Conservation (phyloP, 768 basidiomycete species). For the Boletus sp. region DNA sequence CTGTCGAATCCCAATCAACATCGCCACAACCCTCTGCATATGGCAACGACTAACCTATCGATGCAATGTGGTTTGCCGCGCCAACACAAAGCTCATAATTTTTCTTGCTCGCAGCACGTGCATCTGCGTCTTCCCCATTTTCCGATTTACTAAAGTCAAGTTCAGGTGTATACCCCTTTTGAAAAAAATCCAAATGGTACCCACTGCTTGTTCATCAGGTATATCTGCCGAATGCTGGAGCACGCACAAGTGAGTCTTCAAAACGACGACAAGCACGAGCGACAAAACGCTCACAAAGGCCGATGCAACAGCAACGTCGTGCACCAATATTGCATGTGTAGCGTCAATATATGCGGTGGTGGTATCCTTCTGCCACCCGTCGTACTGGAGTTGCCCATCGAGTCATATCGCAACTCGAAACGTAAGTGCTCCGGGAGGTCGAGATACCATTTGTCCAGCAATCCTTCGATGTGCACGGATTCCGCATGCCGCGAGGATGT, state of each 20-base stretch:
- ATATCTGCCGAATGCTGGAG: slow-evolving; percentile 27
- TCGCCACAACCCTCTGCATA: not conserved
- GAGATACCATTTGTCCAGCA: slow-evolving; percentile 72
- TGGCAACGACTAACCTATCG: slow-evolving; percentile 45
- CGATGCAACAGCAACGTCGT: slow-evolving; percentile 70
- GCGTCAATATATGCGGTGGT: slow-evolving; percentile 63
- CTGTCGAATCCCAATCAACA: slow-evolving; percentile 30
- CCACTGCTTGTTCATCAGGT: slow-evolving; percentile 37
- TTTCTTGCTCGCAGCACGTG: slow-evolving; percentile 51
- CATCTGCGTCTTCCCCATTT: slow-evolving; percentile 50
- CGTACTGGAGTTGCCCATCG: slow-evolving; percentile 29
- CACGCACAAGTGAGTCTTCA: not conserved
- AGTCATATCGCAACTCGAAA: slow-evolving; percentile 48
- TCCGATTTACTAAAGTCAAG: slow-evolving; percentile 32
- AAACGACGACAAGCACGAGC: not conserved
- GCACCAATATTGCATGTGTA: slow-evolving; percentile 89
- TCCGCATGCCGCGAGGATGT: slow-evolving; percentile 55
- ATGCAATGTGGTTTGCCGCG: slow-evolving; percentile 77
- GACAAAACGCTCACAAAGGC: slow-evolving; percentile 58
- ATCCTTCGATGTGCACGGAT: slow-evolving; percentile 52
- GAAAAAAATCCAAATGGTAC: slow-evolving; percentile 11
- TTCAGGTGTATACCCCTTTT: not conserved
- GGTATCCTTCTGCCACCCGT: slow-evolving; percentile 34
- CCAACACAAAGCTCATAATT: slow-evolving; percentile 70
- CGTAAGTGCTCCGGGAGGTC: slow-evolving; percentile 67